Conservation (phyloP, 345 rosid genomes). For the Conringia planisiliqua region DNA sequence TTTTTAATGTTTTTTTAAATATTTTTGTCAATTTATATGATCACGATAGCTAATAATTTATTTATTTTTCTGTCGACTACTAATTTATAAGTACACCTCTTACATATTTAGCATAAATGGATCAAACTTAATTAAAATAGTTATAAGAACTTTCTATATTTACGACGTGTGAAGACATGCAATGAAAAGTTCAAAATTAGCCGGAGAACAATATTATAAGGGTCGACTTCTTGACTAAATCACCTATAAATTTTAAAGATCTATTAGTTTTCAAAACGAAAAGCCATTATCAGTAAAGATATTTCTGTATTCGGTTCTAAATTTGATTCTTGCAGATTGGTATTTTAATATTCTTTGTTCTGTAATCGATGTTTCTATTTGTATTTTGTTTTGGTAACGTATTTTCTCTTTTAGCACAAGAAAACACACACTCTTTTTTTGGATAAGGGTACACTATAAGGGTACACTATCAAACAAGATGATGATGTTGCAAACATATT, state of each 20-base stretch:
- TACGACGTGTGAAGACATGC: constrained; percentile 4
- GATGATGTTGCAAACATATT: background rate
- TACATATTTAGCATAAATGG: background rate
- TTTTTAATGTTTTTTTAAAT: too few relatives aligned
- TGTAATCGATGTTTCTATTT: background rate
- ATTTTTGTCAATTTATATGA: too few relatives aligned
- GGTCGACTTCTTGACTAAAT: background rate
- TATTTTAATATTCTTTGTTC: background rate
- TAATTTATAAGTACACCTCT: background rate
- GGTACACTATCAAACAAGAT: background rate
- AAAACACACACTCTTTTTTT: background rate
- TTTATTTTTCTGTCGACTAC: background rate
- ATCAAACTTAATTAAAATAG: background rate
- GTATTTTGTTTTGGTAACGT: background rate
- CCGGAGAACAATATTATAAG: background rate
- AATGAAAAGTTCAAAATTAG: background rate
- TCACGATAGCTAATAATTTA: background rate
- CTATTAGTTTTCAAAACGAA: background rate
- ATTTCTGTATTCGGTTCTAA: background rate
- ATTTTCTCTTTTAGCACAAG: too few relatives aligned
- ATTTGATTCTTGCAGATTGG: background rate
- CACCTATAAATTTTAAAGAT: background rate
- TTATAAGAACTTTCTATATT: background rate
- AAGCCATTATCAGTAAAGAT: too few relatives aligned
- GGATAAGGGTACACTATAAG: background rate